A percentile compares a stretch with the other conserved stretches of the same genome.
phyloP scores from a whole-genome alignment of 176 grass and related monocot genomes.

The Olyra latifolia region DNA sequence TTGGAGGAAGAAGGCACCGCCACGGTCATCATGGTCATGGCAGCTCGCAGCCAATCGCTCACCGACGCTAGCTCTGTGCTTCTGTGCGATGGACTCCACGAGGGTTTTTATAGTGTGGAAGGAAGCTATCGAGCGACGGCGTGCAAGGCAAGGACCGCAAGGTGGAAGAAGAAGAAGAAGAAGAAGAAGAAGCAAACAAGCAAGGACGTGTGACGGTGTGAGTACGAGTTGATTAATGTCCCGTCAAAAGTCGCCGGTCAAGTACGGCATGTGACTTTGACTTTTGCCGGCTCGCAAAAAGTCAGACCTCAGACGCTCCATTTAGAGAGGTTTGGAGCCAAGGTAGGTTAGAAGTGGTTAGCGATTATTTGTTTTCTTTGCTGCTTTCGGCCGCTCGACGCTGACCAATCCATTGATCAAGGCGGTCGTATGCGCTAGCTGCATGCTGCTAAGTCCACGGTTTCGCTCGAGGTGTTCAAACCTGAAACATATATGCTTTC shows the following conservation, averaged over 20 bases:
- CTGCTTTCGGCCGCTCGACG: not conserved
- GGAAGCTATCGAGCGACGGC: not conserved
- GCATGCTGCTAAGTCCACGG: not conserved
- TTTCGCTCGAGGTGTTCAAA: constrained; percentile 10
- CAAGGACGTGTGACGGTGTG: not conserved
- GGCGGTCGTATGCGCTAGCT: not conserved
- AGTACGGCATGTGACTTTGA: constrained; percentile 26
- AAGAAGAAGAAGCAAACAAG: too few relatives aligned
- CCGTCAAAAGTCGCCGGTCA: constrained; percentile 42
- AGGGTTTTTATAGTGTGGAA: constrained; percentile 30
- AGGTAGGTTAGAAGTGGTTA: constrained; percentile 31
- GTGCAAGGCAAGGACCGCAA: not conserved
- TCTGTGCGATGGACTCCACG: not conserved
- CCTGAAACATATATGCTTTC: not conserved
- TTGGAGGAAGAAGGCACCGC: constrained; percentile 33
- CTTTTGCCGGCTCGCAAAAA: not conserved
- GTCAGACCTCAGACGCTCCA: constrained; percentile 40
- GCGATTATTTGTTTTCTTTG: not conserved
- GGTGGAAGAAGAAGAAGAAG: not conserved
- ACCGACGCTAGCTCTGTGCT: not conserved
- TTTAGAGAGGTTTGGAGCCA: not conserved
- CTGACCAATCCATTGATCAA: not conserved
- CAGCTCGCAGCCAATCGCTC: not conserved
- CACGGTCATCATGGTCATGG: constrained; percentile 38
- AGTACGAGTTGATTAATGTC: not conserved